These are phyloP conservation scores for Boletus rubropictus DNA, from an alignment of 768 basidiomycete species.

Conservation along the genomic window DNA sequence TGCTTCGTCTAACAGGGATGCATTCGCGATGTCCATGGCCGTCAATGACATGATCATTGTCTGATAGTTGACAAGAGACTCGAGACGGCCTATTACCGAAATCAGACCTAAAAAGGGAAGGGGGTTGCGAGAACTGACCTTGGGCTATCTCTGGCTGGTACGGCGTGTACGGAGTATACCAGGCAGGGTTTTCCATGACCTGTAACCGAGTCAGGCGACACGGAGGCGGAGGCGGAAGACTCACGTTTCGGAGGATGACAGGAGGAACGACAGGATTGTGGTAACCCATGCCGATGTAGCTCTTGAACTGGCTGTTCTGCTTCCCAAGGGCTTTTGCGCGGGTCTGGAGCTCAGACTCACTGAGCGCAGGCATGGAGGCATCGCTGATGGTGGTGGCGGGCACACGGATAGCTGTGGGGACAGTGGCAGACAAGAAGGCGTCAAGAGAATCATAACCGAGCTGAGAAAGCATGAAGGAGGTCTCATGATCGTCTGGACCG, in stretches of 20 bases:
- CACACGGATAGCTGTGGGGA: constrained; percentile 78
- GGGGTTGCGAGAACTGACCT: constrained; percentile 44
- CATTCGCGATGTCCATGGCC: constrained; percentile 92
- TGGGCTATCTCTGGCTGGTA: constrained; percentile 99
- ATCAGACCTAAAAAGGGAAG: constrained; percentile 8
- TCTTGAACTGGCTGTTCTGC: constrained; percentile 79
- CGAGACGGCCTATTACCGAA: constrained; percentile 68
- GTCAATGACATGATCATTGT: constrained; percentile 95
- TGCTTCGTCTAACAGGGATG: constrained; percentile 90
- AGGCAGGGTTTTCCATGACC: constrained; percentile 93
- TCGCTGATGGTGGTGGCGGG: constrained; percentile 55
- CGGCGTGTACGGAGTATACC: constrained; percentile 96
- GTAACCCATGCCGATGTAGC: constrained; percentile 98
- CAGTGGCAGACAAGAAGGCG: constrained; percentile 75
- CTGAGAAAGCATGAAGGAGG: constrained; percentile 71
- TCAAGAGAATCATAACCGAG: constrained; percentile 88
- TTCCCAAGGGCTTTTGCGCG: constrained; percentile 73
- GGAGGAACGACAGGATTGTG: constrained; percentile 93
- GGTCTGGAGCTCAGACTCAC: constrained; percentile 77
- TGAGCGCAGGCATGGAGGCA: constrained; percentile 64
- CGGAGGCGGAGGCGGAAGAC: constrained; percentile 16
- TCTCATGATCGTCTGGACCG: constrained; percentile 83
- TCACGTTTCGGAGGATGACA: constrained; percentile 86
- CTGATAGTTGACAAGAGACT: constrained; percentile 95
- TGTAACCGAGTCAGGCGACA: constrained; percentile 24